Base-by-base conservation (phyloP, 2,329 filamentous ascomycete species). In the Stagonosporopsis rhizophila region DNA sequence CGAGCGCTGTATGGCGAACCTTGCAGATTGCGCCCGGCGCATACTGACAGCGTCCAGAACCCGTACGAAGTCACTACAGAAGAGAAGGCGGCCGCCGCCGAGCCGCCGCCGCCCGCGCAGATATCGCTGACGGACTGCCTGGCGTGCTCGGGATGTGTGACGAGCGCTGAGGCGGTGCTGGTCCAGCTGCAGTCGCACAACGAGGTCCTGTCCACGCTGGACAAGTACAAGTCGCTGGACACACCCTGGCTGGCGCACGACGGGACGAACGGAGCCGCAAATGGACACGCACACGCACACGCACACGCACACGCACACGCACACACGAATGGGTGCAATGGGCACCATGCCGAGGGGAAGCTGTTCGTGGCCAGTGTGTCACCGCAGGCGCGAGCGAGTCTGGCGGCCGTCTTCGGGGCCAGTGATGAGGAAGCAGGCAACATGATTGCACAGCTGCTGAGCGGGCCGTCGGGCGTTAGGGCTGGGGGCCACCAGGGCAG, bases 91-190 rank as follows among this genome's bases (percentile, higher is more conserved):
- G 73, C 75, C 32, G 77, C 74, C 39, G 70, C 76, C 46, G 79
- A 87, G 60, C 83, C 85, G 49, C 83, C 87, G 47, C 83, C 87
- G 3, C 91, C 93, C 1, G 93, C 94, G 6, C 88, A 96, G 73
- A 98, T 99, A 68, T 97, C 93, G 44, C 85, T 99, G 59, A 98
- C 95, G 6, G 95, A 99, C 78, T 99, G 95, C 72, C 88, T 99
- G 46, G 95, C 95, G 48, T 99, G 95, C 77, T 97, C 95, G 9
- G 95, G 95, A 49, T 99, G 95, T 76, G 95, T 99, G 47, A 99
- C 95, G 19, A 96, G 93, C 6, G 95, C 95, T 42, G 95, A 99
- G 79, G 95, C 95, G 15, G 91, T 99, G n/a, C 86, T 99, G 38
- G 92, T 99, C 47, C 95, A 91, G 56, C 79, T 99, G 51, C 95